Evolutionary conservation across 2,329 filamentous ascomycete species (phyloP).

Genomic region (Fusarium gaditjirri): DNA sequence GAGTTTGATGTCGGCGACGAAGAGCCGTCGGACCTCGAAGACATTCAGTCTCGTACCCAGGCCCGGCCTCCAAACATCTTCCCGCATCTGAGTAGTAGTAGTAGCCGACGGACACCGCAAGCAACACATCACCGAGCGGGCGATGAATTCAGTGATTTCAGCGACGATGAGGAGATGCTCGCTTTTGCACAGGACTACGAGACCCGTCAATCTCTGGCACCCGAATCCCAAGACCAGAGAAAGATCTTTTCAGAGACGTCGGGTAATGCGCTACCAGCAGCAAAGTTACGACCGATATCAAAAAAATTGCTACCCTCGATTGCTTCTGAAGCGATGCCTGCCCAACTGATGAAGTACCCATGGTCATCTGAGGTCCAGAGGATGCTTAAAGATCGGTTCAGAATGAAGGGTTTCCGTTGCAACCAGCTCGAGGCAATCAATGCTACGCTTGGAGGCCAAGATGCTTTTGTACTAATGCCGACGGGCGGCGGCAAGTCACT

Average conservation of each 20-base stretch:
- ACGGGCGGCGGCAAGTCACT: slow-evolving; percentile 97
- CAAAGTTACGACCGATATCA: slow-evolving; percentile 47
- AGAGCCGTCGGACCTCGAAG: slow-evolving; percentile 47
- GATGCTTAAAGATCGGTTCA: slow-evolving; percentile 84
- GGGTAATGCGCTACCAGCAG: slow-evolving; percentile 53
- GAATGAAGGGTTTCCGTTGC: slow-evolving; percentile 85
- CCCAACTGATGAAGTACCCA: slow-evolving; percentile 70
- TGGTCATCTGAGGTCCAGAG: slow-evolving; percentile 90
- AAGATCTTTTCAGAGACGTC: slow-evolving; percentile 60
- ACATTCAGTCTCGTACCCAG: slow-evolving; percentile 37
- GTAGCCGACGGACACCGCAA: slow-evolving; percentile 32
- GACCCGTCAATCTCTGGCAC: slow-evolving; percentile 49
- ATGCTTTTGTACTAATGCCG: slow-evolving; percentile 97
- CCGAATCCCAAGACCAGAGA: slow-evolving; percentile 45
- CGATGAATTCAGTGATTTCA: slow-evolving; percentile 59
- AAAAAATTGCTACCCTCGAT: slow-evolving; percentile 48
- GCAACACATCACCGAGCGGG: slow-evolving; percentile 35
- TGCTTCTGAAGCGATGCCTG: slow-evolving; percentile 52
- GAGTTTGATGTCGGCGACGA: slow-evolving; percentile 44
- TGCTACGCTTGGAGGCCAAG: slow-evolving; percentile 84
- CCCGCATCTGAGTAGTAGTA: not conserved
- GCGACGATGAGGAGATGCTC: slow-evolving; percentile 63
- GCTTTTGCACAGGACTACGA: slow-evolving; percentile 64
- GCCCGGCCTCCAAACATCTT: slow-evolving; percentile 13
- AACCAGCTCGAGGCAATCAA: slow-evolving; percentile 98